phyloP scores from a whole-genome alignment of 1,284 basidiomycete species.

The Naganishia liquefaciens region DNA sequence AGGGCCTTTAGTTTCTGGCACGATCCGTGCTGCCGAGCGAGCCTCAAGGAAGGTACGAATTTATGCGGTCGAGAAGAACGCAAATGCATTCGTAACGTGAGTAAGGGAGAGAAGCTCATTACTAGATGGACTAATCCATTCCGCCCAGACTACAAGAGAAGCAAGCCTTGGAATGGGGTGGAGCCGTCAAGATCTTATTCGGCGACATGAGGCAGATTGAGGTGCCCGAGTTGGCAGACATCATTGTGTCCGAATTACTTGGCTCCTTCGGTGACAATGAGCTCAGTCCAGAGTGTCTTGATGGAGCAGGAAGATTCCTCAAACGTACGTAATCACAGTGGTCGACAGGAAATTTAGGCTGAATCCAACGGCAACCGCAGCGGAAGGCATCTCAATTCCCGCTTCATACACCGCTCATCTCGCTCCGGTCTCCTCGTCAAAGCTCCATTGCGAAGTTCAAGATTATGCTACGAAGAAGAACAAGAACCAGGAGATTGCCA shows the following conservation, averaged over 20 bases:
- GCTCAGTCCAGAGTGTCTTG: conserved; percentile 93
- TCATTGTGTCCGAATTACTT: conserved; percentile 91
- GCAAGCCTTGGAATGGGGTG: conserved; percentile 78
- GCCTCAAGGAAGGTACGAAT: conserved; percentile 67
- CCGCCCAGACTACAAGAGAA: conserved; percentile 73
- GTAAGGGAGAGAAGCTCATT: conserved; percentile 46
- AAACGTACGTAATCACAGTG: conserved; percentile 64
- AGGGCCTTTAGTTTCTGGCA: conserved; percentile 87
- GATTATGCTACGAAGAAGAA: conserved; percentile 59
- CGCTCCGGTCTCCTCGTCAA: conserved; percentile 88
- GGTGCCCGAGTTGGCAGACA: conserved; percentile 82
- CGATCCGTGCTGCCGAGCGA: conserved; percentile 74
- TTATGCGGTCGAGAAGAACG: conserved; percentile 96
- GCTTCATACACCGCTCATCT: conserved; percentile 92
- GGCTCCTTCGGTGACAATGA: conserved; percentile 99
- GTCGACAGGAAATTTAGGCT: background rate
- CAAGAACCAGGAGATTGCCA: conserved; percentile 56
- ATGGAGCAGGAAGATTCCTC: conserved; percentile 88
- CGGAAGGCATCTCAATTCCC: conserved; percentile 85
- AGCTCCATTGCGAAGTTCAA: conserved; percentile 76
- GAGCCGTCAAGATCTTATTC: conserved; percentile 75
- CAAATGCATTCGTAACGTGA: conserved; percentile 86
- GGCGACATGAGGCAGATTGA: conserved; percentile 90
- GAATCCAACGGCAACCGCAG: conserved; percentile 22
- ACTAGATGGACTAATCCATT: conserved; percentile 13